Base-by-base conservation (phyloP, 805 yeast species). In the Saccharomycopsis sp. region DNA sequence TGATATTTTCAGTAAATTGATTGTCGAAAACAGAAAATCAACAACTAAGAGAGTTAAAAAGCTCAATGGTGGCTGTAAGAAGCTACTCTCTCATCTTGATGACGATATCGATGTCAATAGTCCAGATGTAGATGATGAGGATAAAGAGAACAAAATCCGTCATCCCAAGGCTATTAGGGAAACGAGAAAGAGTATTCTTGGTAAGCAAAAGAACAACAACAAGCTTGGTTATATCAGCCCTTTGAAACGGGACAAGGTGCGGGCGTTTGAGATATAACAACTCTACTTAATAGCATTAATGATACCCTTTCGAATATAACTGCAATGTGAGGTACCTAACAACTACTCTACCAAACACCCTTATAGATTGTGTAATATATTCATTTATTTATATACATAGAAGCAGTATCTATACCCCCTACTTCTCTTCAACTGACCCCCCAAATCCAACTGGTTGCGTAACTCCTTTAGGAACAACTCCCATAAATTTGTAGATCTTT, bases 401-500 rank as follows among this genome's bases (percentile, higher is more conserved):
- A 29, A 12, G 38, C 38, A 29, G 38, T 7, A 29, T 5, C 38
- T 12, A 12, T 29, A 29, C 5, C 38, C 12, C 38, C 12, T 29
- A 29, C 38, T n/a, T n/a, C n/a, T 49, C 52, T 7, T 20, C 52
- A 25, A 52, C n/a, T 19, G 15, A 14, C 14, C 77, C 77, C 0
- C 79, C 81, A 67, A 85, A 84, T 2, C 89, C 89, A 25, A 80
- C 78, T 0, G 87, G 84, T 12, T 65, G 61, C 0, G 66, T 56
- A 2, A 73, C 66, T 0, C 72, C 75, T 53, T 70, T 64, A 2
- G 87, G 88, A 57, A 83, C 69, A 24, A 86, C 70, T 1, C 85
- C 86, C 73, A 88, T 68, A 54, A 87, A 86, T 68, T 89, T 89
- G 69, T 89, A 89, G 2, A 84, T 73, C 64, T 78, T 80, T 1